Evolutionary conservation across 768 basidiomycete species (phyloP), one percentile per base, ranked within the genome.

Genomic region (Mycena crocata): DNA sequence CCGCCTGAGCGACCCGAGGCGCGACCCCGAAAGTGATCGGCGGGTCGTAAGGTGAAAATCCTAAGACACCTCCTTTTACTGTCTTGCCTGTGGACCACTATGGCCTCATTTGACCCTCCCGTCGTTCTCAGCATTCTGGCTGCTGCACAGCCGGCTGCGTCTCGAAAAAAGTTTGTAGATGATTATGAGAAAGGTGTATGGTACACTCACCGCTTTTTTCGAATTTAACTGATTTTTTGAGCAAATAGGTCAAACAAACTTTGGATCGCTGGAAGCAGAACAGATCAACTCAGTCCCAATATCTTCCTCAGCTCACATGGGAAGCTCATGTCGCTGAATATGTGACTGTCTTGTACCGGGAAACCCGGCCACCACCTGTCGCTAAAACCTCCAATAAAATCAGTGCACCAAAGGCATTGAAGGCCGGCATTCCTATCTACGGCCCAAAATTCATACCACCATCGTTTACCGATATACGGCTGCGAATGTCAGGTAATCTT

Each of bases 41-140:
- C 7, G 48, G 48, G 48, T 49, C 48, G 15, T 19, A 17, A 31
- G 46, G 23, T 30, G 30, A 46, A 46, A 13, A 21, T 40, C n/a
- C 51, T 59, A 46, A 59, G 44, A 48, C 57, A 59, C 32, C 45
- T 58, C 57, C 55, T 56, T 19, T 56, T 10, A 30, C 24, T 56
- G 10, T 46, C 46, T 31, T n/a, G 24, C 12, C 45, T 37, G 3
- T 13, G 32, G 19, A 31, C 30, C 21, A 31, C 21, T 10, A 59
- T 49, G 57, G 45, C 57, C 2, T 48, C 32, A 2, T 59, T 59
- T n/a, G 57, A 59, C 3, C 57, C 57, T 10, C 21, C 40, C 10
- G 57, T 45, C 14, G 35, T 57, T 46, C 44, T 57, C 9, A 45
- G 31, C 8, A 48, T 58, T 17, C 23, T 58, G 8, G 34, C 15